A percentile compares a stretch with the other conserved stretches of the same genome.
Conservation (phyloP, 192 early-diverging fungal genomes). For the Oehlia diaphana region DNA sequence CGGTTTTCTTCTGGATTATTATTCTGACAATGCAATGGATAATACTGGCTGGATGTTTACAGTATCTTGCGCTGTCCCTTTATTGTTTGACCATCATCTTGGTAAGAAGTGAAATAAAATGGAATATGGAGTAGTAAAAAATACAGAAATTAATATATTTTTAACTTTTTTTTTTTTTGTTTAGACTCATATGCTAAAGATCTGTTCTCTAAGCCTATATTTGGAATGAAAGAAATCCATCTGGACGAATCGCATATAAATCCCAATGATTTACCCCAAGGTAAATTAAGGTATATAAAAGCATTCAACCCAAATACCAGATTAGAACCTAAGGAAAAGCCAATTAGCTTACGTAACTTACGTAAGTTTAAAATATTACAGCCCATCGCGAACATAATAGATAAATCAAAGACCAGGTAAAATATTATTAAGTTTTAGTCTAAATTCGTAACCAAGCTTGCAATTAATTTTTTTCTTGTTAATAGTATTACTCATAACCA, state of each 20-base stretch:
- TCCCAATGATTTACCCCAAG: background rate
- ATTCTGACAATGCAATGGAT: slow-evolving; percentile 13
- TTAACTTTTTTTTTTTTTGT: background rate
- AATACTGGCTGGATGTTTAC: slow-evolving; percentile 21
- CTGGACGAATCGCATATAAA: background rate
- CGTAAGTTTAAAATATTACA: background rate
- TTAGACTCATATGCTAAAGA: slow-evolving; percentile 7
- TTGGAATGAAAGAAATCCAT: slow-evolving; percentile 12
- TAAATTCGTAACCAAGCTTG: background rate
- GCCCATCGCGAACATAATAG: background rate
- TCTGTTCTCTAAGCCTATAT: background rate
- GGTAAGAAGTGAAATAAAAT: background rate
- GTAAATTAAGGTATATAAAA: background rate
- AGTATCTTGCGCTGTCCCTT: background rate
- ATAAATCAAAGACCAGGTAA: slow-evolving; percentile 14
- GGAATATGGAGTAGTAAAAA: background rate
- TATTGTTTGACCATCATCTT: slow-evolving; percentile 7
- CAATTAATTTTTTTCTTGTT: background rate
- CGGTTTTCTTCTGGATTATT: slow-evolving; percentile 4
- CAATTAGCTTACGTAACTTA: background rate
- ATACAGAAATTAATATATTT: background rate
- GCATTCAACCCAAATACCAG: background rate
- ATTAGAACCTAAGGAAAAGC: background rate
- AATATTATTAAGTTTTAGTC: background rate
- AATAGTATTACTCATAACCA: background rate